phyloP scores from a whole-genome alignment of 2,329 filamentous ascomycete genomes.

The Claviceps purpurea region DNA sequence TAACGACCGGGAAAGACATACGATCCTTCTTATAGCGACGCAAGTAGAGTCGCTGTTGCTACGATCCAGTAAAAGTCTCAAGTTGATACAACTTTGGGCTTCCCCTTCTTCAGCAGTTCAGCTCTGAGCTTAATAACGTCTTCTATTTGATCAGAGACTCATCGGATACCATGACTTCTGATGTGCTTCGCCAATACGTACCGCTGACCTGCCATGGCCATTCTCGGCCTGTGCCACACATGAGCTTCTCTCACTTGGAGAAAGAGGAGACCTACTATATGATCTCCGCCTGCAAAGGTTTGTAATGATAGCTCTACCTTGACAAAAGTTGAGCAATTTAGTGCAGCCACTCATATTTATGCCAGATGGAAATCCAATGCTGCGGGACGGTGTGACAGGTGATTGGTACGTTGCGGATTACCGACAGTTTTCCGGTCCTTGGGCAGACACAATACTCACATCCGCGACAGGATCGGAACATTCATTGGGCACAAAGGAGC shows the following conservation, averaged over 20 bases:
- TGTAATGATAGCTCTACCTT: slow-evolving; percentile 6
- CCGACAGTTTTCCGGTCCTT: background rate
- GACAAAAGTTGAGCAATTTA: slow-evolving; percentile 11
- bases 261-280: slow-evolving; percentile 80
- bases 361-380: slow-evolving; percentile 92
- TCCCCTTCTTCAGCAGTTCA: background rate
- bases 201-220: slow-evolving; percentile 91
- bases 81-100: background rate
- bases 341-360: background rate
- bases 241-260: slow-evolving; percentile 74
- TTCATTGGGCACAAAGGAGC: slow-evolving; percentile 98
- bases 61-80: background rate
- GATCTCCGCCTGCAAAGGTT: slow-evolving; percentile 86
- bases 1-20: background rate
- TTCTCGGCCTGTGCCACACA: slow-evolving; percentile 80
- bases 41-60: background rate
- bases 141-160: background rate
- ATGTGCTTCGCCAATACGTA: slow-evolving; percentile 48
- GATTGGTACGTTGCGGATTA: slow-evolving; percentile 53
- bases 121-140: background rate
- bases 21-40: background rate
- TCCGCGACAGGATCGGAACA: slow-evolving; percentile 70
- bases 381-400: slow-evolving; percentile 87
- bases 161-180: slow-evolving; percentile 18
- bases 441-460: background rate